phyloP scores from a whole-genome alignment of 768 basidiomycete genomes.

The Mycena vitilis region DNA sequence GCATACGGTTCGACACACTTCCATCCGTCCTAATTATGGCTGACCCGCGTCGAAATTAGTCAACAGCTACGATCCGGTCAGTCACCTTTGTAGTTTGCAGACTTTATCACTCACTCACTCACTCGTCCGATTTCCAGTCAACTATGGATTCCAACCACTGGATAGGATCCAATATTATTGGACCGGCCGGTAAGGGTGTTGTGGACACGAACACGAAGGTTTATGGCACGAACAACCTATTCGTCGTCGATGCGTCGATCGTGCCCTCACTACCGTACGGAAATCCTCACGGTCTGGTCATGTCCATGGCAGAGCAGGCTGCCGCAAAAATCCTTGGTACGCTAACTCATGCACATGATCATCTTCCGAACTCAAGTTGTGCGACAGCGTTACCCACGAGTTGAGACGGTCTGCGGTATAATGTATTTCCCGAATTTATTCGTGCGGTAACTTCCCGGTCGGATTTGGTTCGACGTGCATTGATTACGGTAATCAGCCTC shows the following conservation, averaged over 20 bases:
- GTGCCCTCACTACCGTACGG: conserved; percentile 40
- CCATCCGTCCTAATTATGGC: not conserved
- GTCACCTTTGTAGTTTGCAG: not conserved
- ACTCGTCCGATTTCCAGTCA: conserved; percentile 2
- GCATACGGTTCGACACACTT: conserved; percentile 39
- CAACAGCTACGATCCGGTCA: conserved; percentile 29
- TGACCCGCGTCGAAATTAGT: conserved; percentile 25
- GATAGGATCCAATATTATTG: conserved; percentile 52
- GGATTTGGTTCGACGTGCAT: too few species aligned
- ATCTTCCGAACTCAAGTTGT: too few species aligned
- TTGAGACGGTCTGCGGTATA: too few species aligned
- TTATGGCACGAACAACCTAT: conserved; percentile 41
- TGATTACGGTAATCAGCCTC: too few species aligned
- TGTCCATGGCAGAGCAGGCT: conserved; percentile 55
- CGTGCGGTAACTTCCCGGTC: too few species aligned
- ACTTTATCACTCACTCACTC: not conserved
- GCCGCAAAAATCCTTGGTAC: conserved; percentile 47
- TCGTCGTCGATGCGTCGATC: conserved; percentile 57
- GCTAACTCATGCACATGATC: too few species aligned
- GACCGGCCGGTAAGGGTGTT: conserved; percentile 43
- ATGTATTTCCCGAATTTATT: too few species aligned
- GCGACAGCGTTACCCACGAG: too few species aligned
- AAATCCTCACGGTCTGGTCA: conserved; percentile 53
- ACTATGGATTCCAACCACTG: conserved; percentile 56
- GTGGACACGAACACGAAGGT: conserved; percentile 57